Evolutionary conservation across 441 rosid genomes (phyloP).

Genomic region (Sinapis alba): DNA sequence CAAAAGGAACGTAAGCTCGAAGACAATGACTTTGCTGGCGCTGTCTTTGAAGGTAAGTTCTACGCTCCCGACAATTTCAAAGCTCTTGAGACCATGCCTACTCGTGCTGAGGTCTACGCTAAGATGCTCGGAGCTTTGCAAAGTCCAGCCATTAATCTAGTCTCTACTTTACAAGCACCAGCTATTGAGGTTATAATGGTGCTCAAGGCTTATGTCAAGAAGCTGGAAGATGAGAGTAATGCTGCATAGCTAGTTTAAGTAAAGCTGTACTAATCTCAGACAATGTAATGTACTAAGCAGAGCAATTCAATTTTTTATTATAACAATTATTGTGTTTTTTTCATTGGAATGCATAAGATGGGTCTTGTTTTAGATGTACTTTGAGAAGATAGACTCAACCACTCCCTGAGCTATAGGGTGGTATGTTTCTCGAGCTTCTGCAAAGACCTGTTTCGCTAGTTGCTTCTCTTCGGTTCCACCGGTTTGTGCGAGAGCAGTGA

Average conservation of each 20-base stretch:
- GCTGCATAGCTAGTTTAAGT: slow-evolving; percentile 30
- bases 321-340: slow-evolving; percentile 24
- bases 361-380: slow-evolving; percentile 51
- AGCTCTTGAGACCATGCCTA: slow-evolving; percentile 76
- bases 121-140: slow-evolving; percentile 79
- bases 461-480: slow-evolving; percentile 74
- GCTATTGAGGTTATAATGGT: slow-evolving; percentile 81
- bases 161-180: slow-evolving; percentile 85
- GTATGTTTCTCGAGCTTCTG: slow-evolving; percentile 74
- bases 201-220: slow-evolving; percentile 84
- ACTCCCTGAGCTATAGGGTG: too few species aligned
- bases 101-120: slow-evolving; percentile 84
- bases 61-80: slow-evolving; percentile 80
- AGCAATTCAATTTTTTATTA: slow-evolving; percentile 7
- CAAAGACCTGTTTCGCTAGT: slow-evolving; percentile 69
- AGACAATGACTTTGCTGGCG: slow-evolving; percentile 77
- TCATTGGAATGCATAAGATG: slow-evolving; percentile 14
- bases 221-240: slow-evolving; percentile 74
- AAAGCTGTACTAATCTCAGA: slow-evolving; percentile 45
- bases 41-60: slow-evolving; percentile 88
- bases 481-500: slow-evolving; percentile 69
- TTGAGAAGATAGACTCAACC: slow-evolving; percentile 75
- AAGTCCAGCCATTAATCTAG: slow-evolving; percentile 69
- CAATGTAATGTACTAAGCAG: slow-evolving; percentile 18
- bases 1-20: slow-evolving; percentile 79